These are phyloP conservation scores for Nadsonia fulvescens DNA, from an alignment of 805 yeast genomes.

Conservation along the genomic window DNA sequence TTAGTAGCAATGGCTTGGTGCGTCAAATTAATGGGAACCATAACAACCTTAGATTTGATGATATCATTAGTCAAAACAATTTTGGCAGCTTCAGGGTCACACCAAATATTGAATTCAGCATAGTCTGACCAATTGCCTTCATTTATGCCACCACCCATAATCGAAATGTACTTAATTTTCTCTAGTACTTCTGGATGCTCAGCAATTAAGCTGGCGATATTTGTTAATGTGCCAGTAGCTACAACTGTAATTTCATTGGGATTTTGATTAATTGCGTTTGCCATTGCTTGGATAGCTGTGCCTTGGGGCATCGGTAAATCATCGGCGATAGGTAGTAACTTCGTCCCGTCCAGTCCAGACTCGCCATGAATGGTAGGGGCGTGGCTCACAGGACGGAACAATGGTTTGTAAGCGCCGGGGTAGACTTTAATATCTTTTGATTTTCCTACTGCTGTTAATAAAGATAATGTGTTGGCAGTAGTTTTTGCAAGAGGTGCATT, in stretches of 20 bases:
- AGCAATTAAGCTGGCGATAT: conserved; percentile 38
- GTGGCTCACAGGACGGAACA: conserved; percentile 28
- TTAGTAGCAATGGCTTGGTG: conserved; percentile 40
- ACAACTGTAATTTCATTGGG: conserved; percentile 38
- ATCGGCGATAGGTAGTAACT: conserved; percentile 33
- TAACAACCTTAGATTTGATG: conserved; percentile 30
- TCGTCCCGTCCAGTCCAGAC: conserved; percentile 64
- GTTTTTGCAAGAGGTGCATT: conserved; percentile 48
- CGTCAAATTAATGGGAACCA: conserved; percentile 55
- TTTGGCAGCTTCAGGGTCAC: conserved; percentile 64
- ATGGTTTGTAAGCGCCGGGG: conserved; percentile 44
- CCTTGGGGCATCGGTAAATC: conserved; percentile 17
- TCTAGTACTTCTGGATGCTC: conserved; percentile 35
- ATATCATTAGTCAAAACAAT: conserved; percentile 30
- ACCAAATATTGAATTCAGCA: conserved; percentile 61
- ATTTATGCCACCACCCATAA: conserved; percentile 59
- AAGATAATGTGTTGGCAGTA: conserved; percentile 47
- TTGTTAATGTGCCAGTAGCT: conserved; percentile 67
- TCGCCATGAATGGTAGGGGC: conserved; percentile 59
- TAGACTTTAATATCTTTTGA: conserved; percentile 40
- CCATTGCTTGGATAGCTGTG: conserved; percentile 25
- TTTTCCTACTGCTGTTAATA: conserved; percentile 37
- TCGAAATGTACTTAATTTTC: conserved; percentile 34
- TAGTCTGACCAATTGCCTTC: conserved; percentile 30
- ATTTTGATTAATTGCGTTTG: conserved; percentile 25